phyloP scores from a whole-genome alignment of 75 land plant species.

The Sequoiadendron giganteum region DNA sequence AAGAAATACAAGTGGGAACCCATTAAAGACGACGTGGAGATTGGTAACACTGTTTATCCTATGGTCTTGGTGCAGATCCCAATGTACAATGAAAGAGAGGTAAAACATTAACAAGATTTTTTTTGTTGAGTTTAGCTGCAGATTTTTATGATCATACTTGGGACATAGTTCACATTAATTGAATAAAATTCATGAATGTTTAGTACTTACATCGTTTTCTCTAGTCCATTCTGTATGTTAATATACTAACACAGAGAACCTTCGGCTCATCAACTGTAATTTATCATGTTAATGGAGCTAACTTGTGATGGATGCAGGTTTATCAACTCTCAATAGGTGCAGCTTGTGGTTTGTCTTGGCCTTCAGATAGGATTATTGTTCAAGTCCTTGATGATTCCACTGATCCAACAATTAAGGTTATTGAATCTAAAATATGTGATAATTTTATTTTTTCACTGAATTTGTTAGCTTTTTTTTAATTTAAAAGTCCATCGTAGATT shows the following conservation, averaged over 20 bases:
- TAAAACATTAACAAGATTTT: background rate
- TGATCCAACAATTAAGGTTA: constrained; percentile 69
- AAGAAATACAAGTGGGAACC: constrained; percentile 65
- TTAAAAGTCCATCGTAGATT: background rate
- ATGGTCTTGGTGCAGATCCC: constrained; percentile 83
- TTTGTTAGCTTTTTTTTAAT: background rate
- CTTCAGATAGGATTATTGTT: constrained; percentile 71
- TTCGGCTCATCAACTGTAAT: background rate
- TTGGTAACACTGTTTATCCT: constrained; percentile 65
- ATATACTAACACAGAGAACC: too few relatives aligned
- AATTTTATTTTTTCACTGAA: background rate
- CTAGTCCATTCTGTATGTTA: background rate
- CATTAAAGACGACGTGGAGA: constrained; percentile 67
- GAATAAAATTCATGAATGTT: background rate
- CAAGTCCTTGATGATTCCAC: constrained; percentile 89
- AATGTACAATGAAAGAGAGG: constrained; percentile 79
- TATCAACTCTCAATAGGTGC: constrained; percentile 88
- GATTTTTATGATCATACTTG: background rate
- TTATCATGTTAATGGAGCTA: background rate
- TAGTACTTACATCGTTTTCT: background rate
- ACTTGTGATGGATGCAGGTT: constrained; percentile 37
- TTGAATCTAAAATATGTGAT: background rate
- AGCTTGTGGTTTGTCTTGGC: constrained; percentile 84
- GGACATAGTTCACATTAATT: background rate
- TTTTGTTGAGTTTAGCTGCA: background rate